These are phyloP conservation scores for Phytophthora lateralis DNA, from an alignment of 352 stramenopile species.

Conservation along the genomic window DNA sequence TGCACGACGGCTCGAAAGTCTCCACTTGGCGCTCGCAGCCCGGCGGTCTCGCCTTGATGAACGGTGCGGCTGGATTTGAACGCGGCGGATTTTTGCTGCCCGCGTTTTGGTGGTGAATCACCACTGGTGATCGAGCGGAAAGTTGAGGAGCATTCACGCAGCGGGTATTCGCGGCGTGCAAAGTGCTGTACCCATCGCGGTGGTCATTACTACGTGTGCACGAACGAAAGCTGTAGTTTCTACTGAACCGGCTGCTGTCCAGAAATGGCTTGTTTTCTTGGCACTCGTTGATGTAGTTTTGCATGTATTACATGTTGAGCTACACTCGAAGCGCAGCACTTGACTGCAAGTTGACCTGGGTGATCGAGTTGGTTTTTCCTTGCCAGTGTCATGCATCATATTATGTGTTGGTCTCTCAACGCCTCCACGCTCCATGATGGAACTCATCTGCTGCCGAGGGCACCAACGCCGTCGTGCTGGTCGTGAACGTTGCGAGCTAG, in stretches of 20 bases:
- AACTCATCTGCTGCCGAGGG: constrained; percentile 3
- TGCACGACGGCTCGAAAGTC: not conserved
- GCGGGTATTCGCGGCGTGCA: not conserved
- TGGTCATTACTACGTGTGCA: not conserved
- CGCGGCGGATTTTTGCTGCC: constrained; percentile 13
- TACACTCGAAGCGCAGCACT: constrained; percentile 7
- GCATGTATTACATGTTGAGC: not conserved
- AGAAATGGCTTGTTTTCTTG: constrained; percentile 18
- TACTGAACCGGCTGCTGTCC: not conserved
- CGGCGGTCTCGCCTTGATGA: constrained; percentile 4
- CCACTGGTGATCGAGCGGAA: not conserved
- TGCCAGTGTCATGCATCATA: constrained; percentile 5
- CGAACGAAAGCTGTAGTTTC: no score
- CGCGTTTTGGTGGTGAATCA: not conserved
- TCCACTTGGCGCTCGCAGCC: not conserved
- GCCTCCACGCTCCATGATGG: not conserved
- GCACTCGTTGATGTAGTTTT: not conserved
- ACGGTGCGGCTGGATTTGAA: constrained; percentile 9
- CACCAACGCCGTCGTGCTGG: constrained; percentile 18
- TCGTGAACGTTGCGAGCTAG: constrained; percentile 25
- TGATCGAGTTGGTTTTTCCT: not conserved
- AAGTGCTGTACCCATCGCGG: not conserved
- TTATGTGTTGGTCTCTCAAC: constrained; percentile 3
- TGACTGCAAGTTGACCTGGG: constrained; percentile 4
- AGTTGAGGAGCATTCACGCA: constrained; percentile 6